Evolutionary conservation across 345 rosid species (phyloP), one percentile per base, ranked within the genome.

Genomic region (Eucalyptus tenuipes): DNA sequence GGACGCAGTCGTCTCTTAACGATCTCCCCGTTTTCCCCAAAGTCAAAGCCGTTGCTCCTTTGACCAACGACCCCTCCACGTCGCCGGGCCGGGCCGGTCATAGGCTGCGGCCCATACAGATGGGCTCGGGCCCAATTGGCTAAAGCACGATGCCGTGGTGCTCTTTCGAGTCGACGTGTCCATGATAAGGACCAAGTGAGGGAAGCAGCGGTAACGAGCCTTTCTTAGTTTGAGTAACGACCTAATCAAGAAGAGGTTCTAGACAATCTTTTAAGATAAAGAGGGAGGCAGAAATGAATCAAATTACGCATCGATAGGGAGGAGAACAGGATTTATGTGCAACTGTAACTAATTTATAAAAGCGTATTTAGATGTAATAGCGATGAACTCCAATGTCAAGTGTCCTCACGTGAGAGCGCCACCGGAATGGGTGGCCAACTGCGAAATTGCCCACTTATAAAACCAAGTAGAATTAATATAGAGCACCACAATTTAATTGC

Each of bases 381-480:
- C 0, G 7, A 49, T 49, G 7, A 49, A 49, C 7, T 49, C 53
- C 18, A 49, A 49, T 14, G 3, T 49, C 7, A 6, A 14, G 18
- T 6, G 53, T 50, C 3, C 17, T 49, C 18, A 15, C 7, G 18
- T 15, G 1, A 50, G 61, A 22, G 27, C 6, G 1, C 12, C 27
- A 9, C 6, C 0, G 4, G 3, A 24, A 24, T 24, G 3, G 12
- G 27, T 9, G 12, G 13, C 1, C 12, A 24, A 24, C 0, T 10
- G 12, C 6, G 1, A 24, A 55, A 55, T 55, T 55, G 6, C 29
- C 6, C 61, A 55, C 13, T 55, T 55, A 10, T 1, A 24, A 55
- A 55, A 55, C 0, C 5, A 22, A 55, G 12, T 2, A 55, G 29
- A 55, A 55, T 22, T 55, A 22, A 24, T 24, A 9, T 55, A 55